Conservation (phyloP, 441 rosid species). For the Adansonia rubrostipa region DNA sequence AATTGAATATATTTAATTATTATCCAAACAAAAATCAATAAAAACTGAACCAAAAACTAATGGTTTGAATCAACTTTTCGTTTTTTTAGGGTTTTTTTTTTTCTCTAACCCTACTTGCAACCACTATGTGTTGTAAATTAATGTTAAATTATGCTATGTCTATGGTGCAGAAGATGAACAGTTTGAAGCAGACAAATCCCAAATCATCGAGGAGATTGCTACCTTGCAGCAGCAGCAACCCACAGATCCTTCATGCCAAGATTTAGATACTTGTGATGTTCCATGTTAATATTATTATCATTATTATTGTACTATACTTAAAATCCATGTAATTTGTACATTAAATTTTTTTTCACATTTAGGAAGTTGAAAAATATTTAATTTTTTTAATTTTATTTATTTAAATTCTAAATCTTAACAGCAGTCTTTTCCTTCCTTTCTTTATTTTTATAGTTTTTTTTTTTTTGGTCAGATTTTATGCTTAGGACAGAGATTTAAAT, state of each 20-base stretch:
- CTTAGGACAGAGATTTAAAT: too few relatives aligned
- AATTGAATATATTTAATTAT: too few relatives aligned
- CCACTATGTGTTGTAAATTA: not conserved
- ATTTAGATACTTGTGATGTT: constrained; percentile 29
- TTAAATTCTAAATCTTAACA: too few relatives aligned
- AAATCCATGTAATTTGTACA: not conserved
- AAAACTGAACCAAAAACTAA: too few relatives aligned
- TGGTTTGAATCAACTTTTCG: too few relatives aligned
- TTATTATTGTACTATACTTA: not conserved
- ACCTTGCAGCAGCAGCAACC: constrained; percentile 39
- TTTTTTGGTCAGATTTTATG: too few relatives aligned
- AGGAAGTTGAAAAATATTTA: not conserved
- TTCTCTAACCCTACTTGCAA: too few relatives aligned
- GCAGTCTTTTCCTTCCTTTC: too few relatives aligned
- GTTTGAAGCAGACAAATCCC: constrained; percentile 61
- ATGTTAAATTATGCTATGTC: not conserved
- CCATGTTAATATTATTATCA: constrained; percentile 12
- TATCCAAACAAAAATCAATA: too few relatives aligned
- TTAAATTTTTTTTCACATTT: not conserved
- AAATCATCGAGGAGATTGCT: constrained; percentile 54
- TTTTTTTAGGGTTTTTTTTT: too few relatives aligned
- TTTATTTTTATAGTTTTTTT: too few relatives aligned
- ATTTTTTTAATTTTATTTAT: not conserved
- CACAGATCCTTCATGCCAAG: constrained; percentile 34
- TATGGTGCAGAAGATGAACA: constrained; percentile 52